Evolutionary conservation across 371 early-diverging fungal genomes (phyloP), one percentile per base, ranked within the genome.

Genomic region (Rhizopus arrhizus): DNA sequence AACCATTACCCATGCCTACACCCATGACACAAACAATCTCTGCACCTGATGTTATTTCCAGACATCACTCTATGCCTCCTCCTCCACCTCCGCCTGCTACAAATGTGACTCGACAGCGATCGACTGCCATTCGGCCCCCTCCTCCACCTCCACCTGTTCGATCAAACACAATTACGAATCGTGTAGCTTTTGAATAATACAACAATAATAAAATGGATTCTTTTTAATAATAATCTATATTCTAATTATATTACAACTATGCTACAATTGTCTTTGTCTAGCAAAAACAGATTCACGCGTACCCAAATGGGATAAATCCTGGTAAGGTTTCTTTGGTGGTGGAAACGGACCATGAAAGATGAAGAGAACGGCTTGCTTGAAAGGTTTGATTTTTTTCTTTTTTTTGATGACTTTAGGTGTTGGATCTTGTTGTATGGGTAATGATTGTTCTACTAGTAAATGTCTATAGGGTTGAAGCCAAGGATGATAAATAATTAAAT

Each of bases 401-500:
- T 52, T 40, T 43, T 11, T 13, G 5, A 15, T n/a, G 5, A 29
- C n/a, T 57, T 48, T 22, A 3, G 12, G 22, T 46, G n/a, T 15
- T 31, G 31, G 2, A 7, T 10, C 12, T 41, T 40, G 29, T 61
- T 12, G 29, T 35, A 8, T 51, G 28, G 41, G 42, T 59, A 10
- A 38, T 55, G 48, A 38, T 53, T 52, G 3, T 41, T 22, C 22
- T 22, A 22, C 5, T n/a, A 43, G 13, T n/a, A n/a, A 15, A 7
- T 53, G 53, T 13, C 62, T 42, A 16, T 68, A 71, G 12, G 64
- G 31, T 42, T 62, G 51, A 13, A 79, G 40, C 80, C 80, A 79
- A 31, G 75, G 74, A 58, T 79, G 80, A 50, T 71, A 70, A 11
- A 74, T 64, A 15, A 79, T 58, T 4, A 76, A 62, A 56, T 79